Base-by-base conservation (phyloP, 2,329 filamentous ascomycete species). In the Aureobasidium lini region DNA sequence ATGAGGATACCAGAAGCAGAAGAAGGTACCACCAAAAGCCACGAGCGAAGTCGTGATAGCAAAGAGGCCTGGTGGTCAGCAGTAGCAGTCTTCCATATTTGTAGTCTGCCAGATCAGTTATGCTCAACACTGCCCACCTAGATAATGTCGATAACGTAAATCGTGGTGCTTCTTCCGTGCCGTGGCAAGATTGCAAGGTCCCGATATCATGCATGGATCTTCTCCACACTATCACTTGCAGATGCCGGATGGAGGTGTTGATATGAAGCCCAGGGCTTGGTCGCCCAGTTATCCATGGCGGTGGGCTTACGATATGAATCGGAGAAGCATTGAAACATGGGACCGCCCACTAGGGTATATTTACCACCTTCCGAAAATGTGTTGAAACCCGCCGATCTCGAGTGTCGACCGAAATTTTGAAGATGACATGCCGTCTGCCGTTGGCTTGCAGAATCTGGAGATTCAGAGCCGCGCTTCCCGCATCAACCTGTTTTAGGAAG, bases 81-180 rank as follows among this genome's bases (percentile, higher is more conserved):
- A 46, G 23, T 23, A 23, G 52, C 39, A 46, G 32, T 44, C 11
- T n/a, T 31, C 29, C 39, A 56, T 56, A 56, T 56, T 42, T 56
- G 52, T 46, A 44, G n/a, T 15, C 13, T 5, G 50, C 29, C 50
- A 43, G 8, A 6, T n/a, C 50, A 54, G n/a, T 9, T 42, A 54
- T 54, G 29, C 37, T 23, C 39, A 54, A 42, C 28, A 54, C 37
- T 43, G 28, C 37, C 28, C 28, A 34, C 40, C 37, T n/a, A 42
- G 40, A 56, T 46, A 56, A 29, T 46, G 39, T 46, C 31, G 40
- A 56, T 56, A 56, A 46, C 40, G 52, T 56, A 56, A 46, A 46
- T 6, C 13, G n/a, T 16, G 28, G 29, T 40, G 32, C 13, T 44
- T 11, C 52, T 37, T 34, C 50, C 29, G 52, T 40, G 39, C 40